A percentile compares a stretch with the other conserved stretches of the same genome.
Evolutionary conservation across 106 monocot genomes (phyloP).

Genomic region (Gastrodia elata): DNA sequence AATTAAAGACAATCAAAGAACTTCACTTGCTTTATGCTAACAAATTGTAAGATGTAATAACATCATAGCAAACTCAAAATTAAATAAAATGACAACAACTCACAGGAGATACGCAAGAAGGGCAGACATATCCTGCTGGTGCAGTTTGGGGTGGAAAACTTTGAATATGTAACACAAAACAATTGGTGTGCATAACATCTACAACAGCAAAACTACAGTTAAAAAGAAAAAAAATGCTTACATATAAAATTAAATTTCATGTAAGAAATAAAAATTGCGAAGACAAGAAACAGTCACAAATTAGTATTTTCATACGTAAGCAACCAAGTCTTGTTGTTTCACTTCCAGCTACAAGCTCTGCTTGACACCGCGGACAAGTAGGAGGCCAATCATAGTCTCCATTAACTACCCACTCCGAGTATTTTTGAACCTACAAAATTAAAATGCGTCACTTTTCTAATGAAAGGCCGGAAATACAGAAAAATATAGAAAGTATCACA

Average conservation of each 20-base stretch:
- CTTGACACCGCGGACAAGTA: slow-evolving; percentile 55
- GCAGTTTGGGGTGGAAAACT: slow-evolving; percentile 50
- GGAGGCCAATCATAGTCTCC: slow-evolving; percentile 97
- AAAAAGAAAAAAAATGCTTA: slow-evolving; percentile 4
- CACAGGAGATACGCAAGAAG: slow-evolving; percentile 44
- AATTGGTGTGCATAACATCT: slow-evolving; percentile 72
- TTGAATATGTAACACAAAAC: slow-evolving; percentile 54
- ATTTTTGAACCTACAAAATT: slow-evolving; percentile 32
- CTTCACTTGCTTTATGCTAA: neutral
- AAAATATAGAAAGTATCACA: neutral
- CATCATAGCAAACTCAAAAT: neutral
- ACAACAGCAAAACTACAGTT: slow-evolving; percentile 10
- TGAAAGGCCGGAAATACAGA: neutral
- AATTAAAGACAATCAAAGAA: too few species aligned
- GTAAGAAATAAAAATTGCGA: neutral
- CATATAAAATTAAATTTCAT: neutral
- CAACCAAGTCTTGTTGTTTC: slow-evolving; percentile 87
- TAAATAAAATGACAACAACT: neutral
- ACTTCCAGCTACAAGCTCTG: slow-evolving; percentile 48
- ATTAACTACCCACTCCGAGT: slow-evolving; percentile 98
- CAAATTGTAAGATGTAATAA: neutral
- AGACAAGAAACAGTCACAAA: neutral
- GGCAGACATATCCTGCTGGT: slow-evolving; percentile 39
- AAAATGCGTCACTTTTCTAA: neutral
- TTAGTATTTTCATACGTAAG: slow-evolving; percentile 40